Evolutionary conservation across 2,329 filamentous ascomycete genomes (phyloP), one percentile per base, ranked within the genome.

Genomic region (Magnaporthiopsis rhizophila): DNA sequence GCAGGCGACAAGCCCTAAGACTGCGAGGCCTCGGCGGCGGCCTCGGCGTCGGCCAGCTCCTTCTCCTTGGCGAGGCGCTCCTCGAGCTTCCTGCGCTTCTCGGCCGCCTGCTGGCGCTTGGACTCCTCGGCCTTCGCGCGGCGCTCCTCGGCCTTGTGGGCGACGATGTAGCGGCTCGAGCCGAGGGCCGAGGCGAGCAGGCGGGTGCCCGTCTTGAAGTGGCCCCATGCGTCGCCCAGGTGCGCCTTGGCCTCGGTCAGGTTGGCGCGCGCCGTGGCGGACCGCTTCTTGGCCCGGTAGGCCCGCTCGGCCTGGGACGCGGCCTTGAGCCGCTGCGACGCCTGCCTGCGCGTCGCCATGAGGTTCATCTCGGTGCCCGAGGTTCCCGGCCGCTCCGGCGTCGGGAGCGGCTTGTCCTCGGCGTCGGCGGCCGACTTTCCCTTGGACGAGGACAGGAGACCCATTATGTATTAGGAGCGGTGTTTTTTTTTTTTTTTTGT

Each of bases 311-410:
- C 76, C 26, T 73, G 72, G 65, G 74, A 72, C 4, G 79, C 78
- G 61, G 74, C 72, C 58, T 73, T 68, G 65, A 75, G 74, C 45
- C 76, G 72, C 64, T 76, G 70, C 15, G 76, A 76, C 34, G 78
- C 77, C 57, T 72, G 69, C 53, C 72, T 75, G 32, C 76, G 74
- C 64, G 73, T 76, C 63, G 73, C 74, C 59, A 73, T 72, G 58
- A 80, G 76, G 38, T 78, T 70, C 67, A 75, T 74, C 68, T 79
- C 76, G 24, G 79, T 81, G 64, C 76, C 76, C 0, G 78, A 77
- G 18, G 79, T 79, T 65, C 76, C 75, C 6, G 78, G 77, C 26
- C 79, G 74, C 30, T 60, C 34, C 64, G 63, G 61, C 58, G 63
- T 66, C 5, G 69, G 70, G n/a, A 72, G 69, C 2, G 72, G 70